A percentile compares a stretch with the other conserved stretches of the same genome.
Evolutionary conservation across 2,329 filamentous ascomycete species (phyloP).

Genomic region (Fusarium pseudograminearum): DNA sequence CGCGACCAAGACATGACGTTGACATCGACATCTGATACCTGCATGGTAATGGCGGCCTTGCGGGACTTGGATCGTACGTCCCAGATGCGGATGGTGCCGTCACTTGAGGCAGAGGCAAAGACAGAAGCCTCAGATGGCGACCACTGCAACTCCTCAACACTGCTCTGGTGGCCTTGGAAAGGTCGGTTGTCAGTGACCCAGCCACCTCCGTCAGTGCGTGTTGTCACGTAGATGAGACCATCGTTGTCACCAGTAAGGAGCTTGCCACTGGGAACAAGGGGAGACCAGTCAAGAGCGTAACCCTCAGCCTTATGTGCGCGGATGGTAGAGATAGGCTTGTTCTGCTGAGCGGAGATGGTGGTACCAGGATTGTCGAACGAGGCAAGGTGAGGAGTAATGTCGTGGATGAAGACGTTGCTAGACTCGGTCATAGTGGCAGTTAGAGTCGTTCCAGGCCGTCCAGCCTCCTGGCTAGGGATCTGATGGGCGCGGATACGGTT

Average conservation of each 20-base stretch:
- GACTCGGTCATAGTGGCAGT: conserved; percentile 95
- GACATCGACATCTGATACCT: conserved; percentile 86
- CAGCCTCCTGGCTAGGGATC: conserved; percentile 76
- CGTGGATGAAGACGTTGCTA: conserved; percentile 88
- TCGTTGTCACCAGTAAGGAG: conserved; percentile 92
- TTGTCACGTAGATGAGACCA: conserved; percentile 89
- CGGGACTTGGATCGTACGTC: conserved; percentile 92
- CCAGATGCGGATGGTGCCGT: conserved; percentile 96
- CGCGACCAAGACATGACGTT: conserved; percentile 97
- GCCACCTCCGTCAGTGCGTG: conserved; percentile 85
- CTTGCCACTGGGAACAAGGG: conserved; percentile 79
- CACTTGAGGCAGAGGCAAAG: conserved; percentile 92
- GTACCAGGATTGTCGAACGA: conserved; percentile 92
- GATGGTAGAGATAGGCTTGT: conserved; percentile 88
- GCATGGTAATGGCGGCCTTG: conserved; percentile 86
- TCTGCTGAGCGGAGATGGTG: conserved; percentile 82
- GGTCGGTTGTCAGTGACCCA: conserved; percentile 88
- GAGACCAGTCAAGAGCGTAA: conserved; percentile 98
- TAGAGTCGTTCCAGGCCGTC: conserved; percentile 81
- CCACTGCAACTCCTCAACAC: conserved; percentile 97
- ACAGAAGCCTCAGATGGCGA: conserved; percentile 92
- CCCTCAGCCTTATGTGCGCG: conserved; percentile 93
- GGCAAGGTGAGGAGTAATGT: conserved; percentile 88
- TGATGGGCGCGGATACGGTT: conserved; percentile 94
- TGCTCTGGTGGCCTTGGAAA: conserved; percentile 85